Base-by-base conservation (phyloP, 1,284 basidiomycete genomes). In the Somion occarium region DNA sequence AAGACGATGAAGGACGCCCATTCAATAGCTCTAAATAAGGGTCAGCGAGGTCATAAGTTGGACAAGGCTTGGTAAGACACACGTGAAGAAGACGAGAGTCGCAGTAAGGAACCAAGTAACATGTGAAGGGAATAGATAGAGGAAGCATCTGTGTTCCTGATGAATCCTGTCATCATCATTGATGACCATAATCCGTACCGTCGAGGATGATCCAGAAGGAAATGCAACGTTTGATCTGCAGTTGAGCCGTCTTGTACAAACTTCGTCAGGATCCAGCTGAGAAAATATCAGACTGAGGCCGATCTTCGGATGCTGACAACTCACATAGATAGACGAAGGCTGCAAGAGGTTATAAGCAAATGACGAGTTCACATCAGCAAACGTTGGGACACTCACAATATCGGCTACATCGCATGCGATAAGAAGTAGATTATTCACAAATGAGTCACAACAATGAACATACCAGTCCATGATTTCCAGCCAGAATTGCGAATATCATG, bases 81-180 rank as follows among this genome's bases (percentile, higher is more conserved):
- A 78, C 76, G 75, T 80, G 61, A 80, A 74, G 9, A 66, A 45
- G 7, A 73, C 53, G 2, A 80, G 60, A 20, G 67, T 68, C 7
- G 83, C 73, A 1, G 83, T 63, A 15, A 93, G 73, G 57, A 89
- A 90, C 85, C 88, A 91, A 1, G 89, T 92, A 62, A 92, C 89
- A 49, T 87, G 85, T 18, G 84, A 82, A 0, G 91, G 91, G 61
- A 94, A 92, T 59, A 94, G 73, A 64, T 91, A 93, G 49, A 92
- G 71, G 62, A 87, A 94, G 67, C 89, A 88, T 34, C 37, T 46
- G 38, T 34, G 4, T 3, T 39, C 27, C 5, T 38, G 18, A 15
- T 41, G 41, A 45, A 3, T 20, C 37, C 48, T 5, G 34, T 39
- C 3, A 39, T 18, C 13, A 4, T 39, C n/a, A n/a, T n/a, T n/a